Conservation (phyloP, 306 rosid genomes). For the Notholithocarpus densiflorus region DNA sequence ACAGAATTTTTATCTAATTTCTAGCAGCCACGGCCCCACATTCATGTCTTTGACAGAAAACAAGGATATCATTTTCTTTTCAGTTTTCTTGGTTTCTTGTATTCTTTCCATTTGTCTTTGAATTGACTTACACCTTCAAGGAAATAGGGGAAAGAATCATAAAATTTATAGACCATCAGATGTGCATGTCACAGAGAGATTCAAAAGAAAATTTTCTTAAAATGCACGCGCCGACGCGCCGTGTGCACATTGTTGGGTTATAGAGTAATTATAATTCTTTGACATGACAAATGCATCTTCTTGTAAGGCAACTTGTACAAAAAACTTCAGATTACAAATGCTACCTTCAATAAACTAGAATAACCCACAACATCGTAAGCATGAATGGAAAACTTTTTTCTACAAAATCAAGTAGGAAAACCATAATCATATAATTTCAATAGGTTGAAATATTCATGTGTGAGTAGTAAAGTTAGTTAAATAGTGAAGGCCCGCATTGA, state of each 20-base stretch:
- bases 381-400: background rate
- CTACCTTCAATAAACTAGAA: background rate
- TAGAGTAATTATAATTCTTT: background rate
- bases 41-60: constrained; percentile 68
- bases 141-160: background rate
- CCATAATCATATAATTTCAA: background rate
- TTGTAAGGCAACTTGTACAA: background rate
- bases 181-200: background rate
- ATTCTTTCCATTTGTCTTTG: constrained; percentile 63
- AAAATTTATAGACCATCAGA: background rate
- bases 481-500: too few relatives aligned
- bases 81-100: constrained; percentile 55
- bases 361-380: background rate
- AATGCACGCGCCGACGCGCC: background rate
- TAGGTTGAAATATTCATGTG: background rate
- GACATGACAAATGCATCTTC: background rate
- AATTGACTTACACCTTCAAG: constrained; percentile 62
- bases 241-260: background rate
- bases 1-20: constrained; percentile 72
- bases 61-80: constrained; percentile 52
- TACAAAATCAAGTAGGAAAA: background rate
- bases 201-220: background rate
- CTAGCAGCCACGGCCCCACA: constrained; percentile 80
- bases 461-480: too few relatives aligned
- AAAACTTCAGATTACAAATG: background rate